Evolutionary conservation across 208 protist species (phyloP).

Genomic region (Leptomonas pyrrhocoris): DNA sequence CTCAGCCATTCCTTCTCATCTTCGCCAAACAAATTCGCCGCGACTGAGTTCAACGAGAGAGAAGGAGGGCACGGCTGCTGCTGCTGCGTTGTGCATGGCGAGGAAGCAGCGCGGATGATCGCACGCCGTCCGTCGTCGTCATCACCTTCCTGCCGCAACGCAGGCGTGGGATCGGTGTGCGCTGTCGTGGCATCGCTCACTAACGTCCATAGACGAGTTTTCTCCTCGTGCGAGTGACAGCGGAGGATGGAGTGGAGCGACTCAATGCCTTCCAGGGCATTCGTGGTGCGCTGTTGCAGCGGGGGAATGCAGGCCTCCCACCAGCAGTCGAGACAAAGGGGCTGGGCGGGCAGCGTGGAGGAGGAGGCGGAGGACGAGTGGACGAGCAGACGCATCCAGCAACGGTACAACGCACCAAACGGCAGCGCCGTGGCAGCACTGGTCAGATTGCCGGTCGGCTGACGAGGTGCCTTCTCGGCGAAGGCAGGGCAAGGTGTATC

Average conservation of each 20-base stretch:
- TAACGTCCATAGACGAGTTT: slow-evolving; percentile 3
- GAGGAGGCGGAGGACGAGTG: slow-evolving; percentile 4
- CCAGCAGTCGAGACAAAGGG: slow-evolving; percentile 32
- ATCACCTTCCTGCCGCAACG: too few relatives aligned
- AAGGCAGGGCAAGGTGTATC: too few relatives aligned
- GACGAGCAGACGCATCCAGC: slow-evolving; percentile 31
- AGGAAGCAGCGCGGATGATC: background rate
- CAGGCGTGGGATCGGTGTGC: too few relatives aligned
- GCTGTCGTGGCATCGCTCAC: background rate
- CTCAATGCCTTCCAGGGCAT: slow-evolving; percentile 5
- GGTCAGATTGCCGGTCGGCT: too few relatives aligned
- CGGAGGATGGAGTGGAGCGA: background rate
- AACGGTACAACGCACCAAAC: slow-evolving; percentile 23
- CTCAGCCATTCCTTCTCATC: slow-evolving; percentile 7
- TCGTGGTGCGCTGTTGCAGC: slow-evolving; percentile 21
- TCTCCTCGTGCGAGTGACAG: background rate
- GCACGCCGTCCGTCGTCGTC: background rate
- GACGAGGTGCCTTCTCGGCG: too few relatives aligned
- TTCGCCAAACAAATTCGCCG: slow-evolving; percentile 20
- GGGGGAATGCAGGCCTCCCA: background rate
- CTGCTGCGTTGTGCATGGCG: background rate
- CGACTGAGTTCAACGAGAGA: slow-evolving; percentile 24
- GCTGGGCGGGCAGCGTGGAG: slow-evolving; percentile 13
- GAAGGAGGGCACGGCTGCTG: background rate
- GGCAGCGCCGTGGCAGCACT: background rate